A percentile compares a stretch with the other conserved stretches of the same genome.
Evolutionary conservation across 164 flowering plant species (phyloP).

Genomic region (Umbellularia californica): DNA sequence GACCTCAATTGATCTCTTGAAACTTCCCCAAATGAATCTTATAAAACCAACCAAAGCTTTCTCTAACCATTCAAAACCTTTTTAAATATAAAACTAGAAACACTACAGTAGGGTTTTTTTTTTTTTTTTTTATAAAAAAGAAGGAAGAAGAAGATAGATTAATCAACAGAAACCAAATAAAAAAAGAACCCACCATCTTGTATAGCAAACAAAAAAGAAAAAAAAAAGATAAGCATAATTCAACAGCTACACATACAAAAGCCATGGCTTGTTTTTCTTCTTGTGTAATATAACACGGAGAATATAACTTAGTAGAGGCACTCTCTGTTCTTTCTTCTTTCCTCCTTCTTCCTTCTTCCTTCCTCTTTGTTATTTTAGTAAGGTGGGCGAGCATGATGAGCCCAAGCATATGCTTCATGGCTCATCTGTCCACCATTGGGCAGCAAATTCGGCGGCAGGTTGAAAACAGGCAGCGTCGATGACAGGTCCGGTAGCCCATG

Average conservation of each 20-base stretch:
- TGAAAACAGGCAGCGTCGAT: constrained; percentile 19
- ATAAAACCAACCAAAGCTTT: neutral
- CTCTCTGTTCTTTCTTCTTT: neutral
- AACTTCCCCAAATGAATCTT: too few species aligned
- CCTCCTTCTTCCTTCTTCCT: neutral
- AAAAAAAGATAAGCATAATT: neutral
- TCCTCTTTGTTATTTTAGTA: constrained; percentile 8
- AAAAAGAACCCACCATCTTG: neutral
- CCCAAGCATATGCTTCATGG: constrained; percentile 56
- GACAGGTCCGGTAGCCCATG: constrained; percentile 19
- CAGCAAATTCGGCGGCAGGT: constrained; percentile 49
- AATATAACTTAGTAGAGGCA: neutral
- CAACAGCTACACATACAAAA: neutral
- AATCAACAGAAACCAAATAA: neutral
- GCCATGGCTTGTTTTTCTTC: neutral
- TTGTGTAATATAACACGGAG: neutral
- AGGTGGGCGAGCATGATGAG: constrained; percentile 45
- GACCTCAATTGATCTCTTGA: too few species aligned
- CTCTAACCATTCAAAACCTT: neutral
- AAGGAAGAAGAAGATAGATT: neutral
- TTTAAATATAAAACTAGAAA: neutral
- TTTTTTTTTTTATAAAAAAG: neutral
- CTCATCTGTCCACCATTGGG: constrained; percentile 47
- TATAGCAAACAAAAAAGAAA: neutral
- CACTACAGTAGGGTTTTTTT: neutral